phyloP scores from a whole-genome alignment of 1,284 basidiomycete genomes.

The Melampsora larici-populina region DNA sequence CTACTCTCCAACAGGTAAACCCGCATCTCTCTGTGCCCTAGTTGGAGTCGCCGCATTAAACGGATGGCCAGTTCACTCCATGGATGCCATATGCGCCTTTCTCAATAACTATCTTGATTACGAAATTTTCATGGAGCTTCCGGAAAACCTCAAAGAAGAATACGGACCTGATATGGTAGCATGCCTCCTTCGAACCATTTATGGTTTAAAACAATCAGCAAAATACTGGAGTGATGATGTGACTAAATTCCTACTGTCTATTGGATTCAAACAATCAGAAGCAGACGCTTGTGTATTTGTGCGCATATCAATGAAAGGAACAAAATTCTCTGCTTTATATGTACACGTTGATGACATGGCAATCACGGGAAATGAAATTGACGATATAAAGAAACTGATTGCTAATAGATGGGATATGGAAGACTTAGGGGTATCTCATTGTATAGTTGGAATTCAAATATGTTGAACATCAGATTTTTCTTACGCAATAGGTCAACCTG shows the following conservation, averaged over 20 bases:
- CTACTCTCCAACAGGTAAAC: slow-evolving; percentile 23
- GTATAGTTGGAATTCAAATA: background rate
- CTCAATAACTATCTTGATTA: slow-evolving; percentile 41
- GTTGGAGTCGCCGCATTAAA: slow-evolving; percentile 30
- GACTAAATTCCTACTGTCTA: no score
- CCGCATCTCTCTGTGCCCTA: slow-evolving; percentile 20
- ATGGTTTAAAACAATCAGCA: no score
- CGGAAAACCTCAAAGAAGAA: slow-evolving; percentile 9
- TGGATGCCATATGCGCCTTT: slow-evolving; percentile 43
- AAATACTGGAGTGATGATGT: no score
- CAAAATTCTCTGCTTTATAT: background rate
- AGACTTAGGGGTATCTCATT: background rate
- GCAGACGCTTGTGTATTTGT: background rate
- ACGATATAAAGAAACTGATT: background rate
- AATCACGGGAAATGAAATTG: background rate
- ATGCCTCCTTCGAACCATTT: background rate
- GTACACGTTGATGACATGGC: no score
- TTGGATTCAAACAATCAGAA: no score
- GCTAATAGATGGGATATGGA: background rate
- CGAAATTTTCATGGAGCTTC: background rate
- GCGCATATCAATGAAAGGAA: background rate
- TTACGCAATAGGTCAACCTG: no score
- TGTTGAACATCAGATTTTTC: background rate
- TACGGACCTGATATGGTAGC: background rate
- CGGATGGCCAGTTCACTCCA: slow-evolving; percentile 27